phyloP scores from a whole-genome alignment of 2,329 filamentous ascomycete genomes.

The Botrytis byssoidea region DNA sequence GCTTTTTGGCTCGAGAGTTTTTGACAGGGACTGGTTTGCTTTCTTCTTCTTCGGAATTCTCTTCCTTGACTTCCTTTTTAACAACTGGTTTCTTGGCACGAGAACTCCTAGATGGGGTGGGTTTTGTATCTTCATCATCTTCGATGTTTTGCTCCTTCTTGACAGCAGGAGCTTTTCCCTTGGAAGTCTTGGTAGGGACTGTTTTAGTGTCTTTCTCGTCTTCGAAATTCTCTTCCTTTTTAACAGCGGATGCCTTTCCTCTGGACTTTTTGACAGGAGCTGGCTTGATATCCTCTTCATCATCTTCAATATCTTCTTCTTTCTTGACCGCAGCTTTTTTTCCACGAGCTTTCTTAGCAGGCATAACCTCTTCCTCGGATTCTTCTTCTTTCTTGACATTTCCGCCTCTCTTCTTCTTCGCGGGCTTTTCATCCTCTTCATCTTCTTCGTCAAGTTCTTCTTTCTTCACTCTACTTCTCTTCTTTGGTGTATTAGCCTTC shows the following conservation, averaged over 20 bases:
- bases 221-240: conserved; percentile 32
- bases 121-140: conserved; percentile 31
- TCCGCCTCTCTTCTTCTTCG: conserved; percentile 11
- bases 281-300: neutral
- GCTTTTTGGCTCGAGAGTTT: neutral
- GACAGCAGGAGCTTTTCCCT: conserved; percentile 25
- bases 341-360: conserved; percentile 35
- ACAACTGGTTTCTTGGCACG: conserved; percentile 31
- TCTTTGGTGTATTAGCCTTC: conserved; percentile 26
- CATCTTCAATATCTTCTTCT: conserved; percentile 7
- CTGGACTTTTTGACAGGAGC: conserved; percentile 22
- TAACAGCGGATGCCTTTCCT: conserved; percentile 23
- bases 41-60: neutral
- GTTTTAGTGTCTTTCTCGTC: neutral
- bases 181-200: conserved; percentile 17
- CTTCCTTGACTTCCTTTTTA: conserved; percentile 20
- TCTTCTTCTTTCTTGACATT: conserved; percentile 19
- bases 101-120: conserved; percentile 9
- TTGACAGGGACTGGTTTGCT: neutral
- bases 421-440: conserved; percentile 16
- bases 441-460: conserved; percentile 23
- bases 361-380: conserved; percentile 27
- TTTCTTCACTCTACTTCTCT: conserved; percentile 21
- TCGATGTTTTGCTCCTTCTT: conserved; percentile 33
- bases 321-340: conserved; percentile 9